Conservation (phyloP, 2,329 filamentous ascomycete genomes). For the Curvularia verruculosa region DNA sequence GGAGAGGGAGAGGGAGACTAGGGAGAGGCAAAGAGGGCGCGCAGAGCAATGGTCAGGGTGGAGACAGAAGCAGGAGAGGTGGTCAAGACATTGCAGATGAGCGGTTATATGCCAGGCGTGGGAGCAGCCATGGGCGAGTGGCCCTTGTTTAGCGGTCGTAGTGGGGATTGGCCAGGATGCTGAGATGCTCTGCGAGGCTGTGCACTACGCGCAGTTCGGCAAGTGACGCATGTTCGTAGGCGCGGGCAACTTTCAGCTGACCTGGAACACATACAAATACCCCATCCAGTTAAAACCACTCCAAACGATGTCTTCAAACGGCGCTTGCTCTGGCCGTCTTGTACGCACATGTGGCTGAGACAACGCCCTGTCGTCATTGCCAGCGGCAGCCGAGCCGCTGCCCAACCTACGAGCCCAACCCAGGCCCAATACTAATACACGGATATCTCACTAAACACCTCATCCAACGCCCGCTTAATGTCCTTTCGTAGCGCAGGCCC, state of each 20-base stretch:
- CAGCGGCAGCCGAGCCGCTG: slow-evolving; percentile 14
- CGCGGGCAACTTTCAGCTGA: slow-evolving; percentile 21
- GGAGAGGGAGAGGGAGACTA: slow-evolving; percentile 5
- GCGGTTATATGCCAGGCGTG: slow-evolving; percentile 31
- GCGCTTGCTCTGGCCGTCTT: not conserved
- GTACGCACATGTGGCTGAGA: slow-evolving; percentile 13
- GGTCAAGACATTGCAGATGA: slow-evolving; percentile 18
- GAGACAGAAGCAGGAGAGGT: slow-evolving; percentile 1
- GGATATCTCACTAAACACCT: slow-evolving; percentile 15
- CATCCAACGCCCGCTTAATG: slow-evolving; percentile 28
- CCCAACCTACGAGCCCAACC: slow-evolving; percentile 28
- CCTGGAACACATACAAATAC: slow-evolving; percentile 4
- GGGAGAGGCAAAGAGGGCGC: not conserved
- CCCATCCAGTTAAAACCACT: slow-evolving; percentile 10
- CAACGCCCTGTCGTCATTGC: not conserved
- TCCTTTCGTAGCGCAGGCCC: slow-evolving; percentile 6
- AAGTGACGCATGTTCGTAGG: slow-evolving; percentile 18
- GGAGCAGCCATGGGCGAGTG: slow-evolving; percentile 25
- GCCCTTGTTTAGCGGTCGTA: slow-evolving; percentile 27
- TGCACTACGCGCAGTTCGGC: slow-evolving; percentile 14
- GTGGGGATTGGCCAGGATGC: slow-evolving; percentile 22
- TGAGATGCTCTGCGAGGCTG: slow-evolving; percentile 17
- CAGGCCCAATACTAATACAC: slow-evolving; percentile 25
- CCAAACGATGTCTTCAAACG: not conserved
- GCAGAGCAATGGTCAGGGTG: not conserved